phyloP scores from a whole-genome alignment of 371 early-diverging fungal genomes.

The Syncephalastrum contaminatum region DNA sequence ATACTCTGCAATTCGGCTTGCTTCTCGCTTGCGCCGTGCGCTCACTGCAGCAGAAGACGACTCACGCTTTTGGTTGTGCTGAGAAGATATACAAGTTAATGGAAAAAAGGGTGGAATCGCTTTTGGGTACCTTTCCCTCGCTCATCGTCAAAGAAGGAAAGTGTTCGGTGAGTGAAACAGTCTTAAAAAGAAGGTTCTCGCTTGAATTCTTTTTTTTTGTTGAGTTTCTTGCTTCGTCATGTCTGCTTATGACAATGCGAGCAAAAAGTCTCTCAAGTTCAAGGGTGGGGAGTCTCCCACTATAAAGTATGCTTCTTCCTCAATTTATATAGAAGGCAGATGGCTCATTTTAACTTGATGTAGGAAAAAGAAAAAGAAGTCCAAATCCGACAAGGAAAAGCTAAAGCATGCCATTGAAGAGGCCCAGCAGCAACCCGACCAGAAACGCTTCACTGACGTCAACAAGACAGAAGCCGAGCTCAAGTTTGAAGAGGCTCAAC shows the following conservation, averaged over 20 bases:
- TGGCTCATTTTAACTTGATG: background rate
- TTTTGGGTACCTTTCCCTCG: too few species aligned
- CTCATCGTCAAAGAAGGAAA: too few species aligned
- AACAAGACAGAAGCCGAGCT: slow-evolving; percentile 64
- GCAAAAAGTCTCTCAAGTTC: slow-evolving; percentile 58
- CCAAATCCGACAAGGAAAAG: slow-evolving; percentile 49
- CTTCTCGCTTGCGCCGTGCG: slow-evolving; percentile 42
- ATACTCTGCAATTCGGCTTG: slow-evolving; percentile 50
- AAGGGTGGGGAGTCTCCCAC: slow-evolving; percentile 54
- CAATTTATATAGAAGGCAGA: background rate
- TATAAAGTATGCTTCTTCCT: slow-evolving; percentile 42
- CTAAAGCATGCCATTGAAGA: slow-evolving; percentile 36
- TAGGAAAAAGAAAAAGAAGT: slow-evolving; percentile 50
- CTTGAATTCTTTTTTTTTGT: background rate
- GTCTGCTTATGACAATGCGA: slow-evolving; percentile 57
- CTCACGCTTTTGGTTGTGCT: slow-evolving; percentile 55
- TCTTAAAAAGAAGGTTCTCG: too few species aligned
- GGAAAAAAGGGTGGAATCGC: too few species aligned
- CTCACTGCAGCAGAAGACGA: slow-evolving; percentile 37
- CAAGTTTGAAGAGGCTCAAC: slow-evolving; percentile 61
- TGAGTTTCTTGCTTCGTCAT: slow-evolving; percentile 15
- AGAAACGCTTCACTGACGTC: slow-evolving; percentile 24
- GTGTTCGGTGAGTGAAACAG: too few species aligned
- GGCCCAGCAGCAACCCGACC: slow-evolving; percentile 8
- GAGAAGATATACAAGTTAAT: background rate